Evolutionary conservation across 108 stramenopile genomes (phyloP).

Genomic region (Thalassiosira profunda): DNA sequence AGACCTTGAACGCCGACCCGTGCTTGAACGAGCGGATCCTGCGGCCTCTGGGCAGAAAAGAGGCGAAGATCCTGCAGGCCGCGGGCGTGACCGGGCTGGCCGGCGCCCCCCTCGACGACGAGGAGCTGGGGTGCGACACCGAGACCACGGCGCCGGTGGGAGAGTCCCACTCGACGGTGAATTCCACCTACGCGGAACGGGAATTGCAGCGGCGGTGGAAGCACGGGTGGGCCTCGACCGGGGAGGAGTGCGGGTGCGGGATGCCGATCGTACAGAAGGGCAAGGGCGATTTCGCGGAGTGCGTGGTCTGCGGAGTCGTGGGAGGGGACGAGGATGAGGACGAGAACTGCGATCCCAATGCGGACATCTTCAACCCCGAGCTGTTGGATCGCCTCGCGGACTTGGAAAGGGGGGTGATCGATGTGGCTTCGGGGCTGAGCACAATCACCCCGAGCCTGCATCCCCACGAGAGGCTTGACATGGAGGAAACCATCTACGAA

Average conservation of each 20-base stretch:
- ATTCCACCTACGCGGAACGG: constrained; percentile 1
- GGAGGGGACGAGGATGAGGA: constrained; percentile 6
- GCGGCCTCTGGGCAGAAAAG: no score
- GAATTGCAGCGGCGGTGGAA: background rate
- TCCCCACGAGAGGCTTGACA: no score
- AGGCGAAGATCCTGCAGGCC: background rate
- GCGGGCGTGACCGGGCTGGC: background rate
- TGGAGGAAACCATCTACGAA: no score
- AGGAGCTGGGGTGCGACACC: background rate
- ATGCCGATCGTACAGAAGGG: background rate
- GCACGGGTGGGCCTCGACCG: background rate
- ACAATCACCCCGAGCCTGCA: no score
- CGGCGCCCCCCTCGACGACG: background rate
- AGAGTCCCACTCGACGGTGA: background rate
- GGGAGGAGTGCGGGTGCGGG: constrained; percentile 1
- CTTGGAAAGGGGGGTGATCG: background rate
- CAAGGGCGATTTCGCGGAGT: constrained; percentile 8
- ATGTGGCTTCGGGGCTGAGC: no score
- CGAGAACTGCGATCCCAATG: background rate
- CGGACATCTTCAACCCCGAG: no score
- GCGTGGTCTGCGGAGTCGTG: constrained; percentile 1
- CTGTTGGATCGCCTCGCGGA: no score
- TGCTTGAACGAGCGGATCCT: background rate
- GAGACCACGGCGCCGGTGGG: background rate
- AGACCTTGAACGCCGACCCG: background rate